Base-by-base conservation (phyloP, 768 basidiomycete genomes). In the Boletus barrowsii region DNA sequence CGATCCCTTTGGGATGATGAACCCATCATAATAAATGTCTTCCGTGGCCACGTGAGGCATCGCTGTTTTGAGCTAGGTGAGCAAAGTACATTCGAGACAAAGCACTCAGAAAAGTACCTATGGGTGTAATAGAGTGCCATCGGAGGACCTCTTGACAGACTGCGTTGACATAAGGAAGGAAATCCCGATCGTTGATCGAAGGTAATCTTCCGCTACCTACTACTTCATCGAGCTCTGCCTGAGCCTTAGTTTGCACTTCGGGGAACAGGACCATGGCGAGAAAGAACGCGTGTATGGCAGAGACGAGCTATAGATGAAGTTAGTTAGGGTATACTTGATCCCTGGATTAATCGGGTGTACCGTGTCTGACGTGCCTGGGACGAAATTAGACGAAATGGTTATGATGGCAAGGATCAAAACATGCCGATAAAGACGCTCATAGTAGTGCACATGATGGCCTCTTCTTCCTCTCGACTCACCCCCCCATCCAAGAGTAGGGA, bases 281-380 rank as follows among this genome's bases (percentile, higher is more conserved):
- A 32, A 67, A 62, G 52, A 68, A 69, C 1, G 61, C 53, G 30
- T 60, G 42, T 15, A 57, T 24, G 4, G 62, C 33, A 15, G 65
- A 57, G 30, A 59, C 54, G 2, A 47, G 15, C 67, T 62, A n/a
- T 29, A 9, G 61, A 30, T 0, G 10, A 14, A 14, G 2, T 18
- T 1, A 6, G 13, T 51, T 11, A 47, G 10, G 0, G 7, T 32
- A 69, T 2, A 78, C 14, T 78, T 1, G 76, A 64, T 22, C 53
- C 56, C 1, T 72, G 75, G 51, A 77, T 63, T 4, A 79, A 72
- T 70, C 35, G n/a, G 1, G 24, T 9, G 5, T 51, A 62, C 62
- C 45, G 82, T 82, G 57, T 83, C 81, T 0, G 80, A 77, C 8
- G 76, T 79, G 47, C 75, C 66, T 56, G 17, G 45, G 43, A 6